Base-by-base conservation (phyloP, 257 asterid genomes). In the Ehretia macrophylla region DNA sequence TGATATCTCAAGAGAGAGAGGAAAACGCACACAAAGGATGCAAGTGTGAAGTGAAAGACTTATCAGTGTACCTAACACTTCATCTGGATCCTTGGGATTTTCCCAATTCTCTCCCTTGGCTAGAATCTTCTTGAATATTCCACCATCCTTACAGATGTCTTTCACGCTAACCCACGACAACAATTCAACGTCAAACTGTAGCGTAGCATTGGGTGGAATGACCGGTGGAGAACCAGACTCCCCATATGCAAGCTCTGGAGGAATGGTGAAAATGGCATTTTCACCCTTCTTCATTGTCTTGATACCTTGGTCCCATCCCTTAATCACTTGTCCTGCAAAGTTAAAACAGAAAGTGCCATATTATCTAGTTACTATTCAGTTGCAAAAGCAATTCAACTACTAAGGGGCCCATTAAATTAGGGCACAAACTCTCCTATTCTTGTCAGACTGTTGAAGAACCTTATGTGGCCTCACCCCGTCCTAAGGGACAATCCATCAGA, bases 61-160 rank as follows among this genome's bases (percentile, higher is more conserved):
- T 42, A 42, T 42, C 14, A 42, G 11, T 42, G 17, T 75, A 80
- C 94, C 88, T 32, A 81, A 61, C 20, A 80, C 94, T 64, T 85
- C 94, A 58, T 85, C 94, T 37, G 67, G 72, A 51, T 83, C 95
- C 75, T 85, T 85, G 0, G 90, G 95, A 62, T 83, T 85, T 75
- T 83, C 86, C 95, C 95, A 83, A 59, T 80, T 85, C 19, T 83
- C 95, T 57, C 95, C 90, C 54, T 77, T 81, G 11, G 58, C 68
- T 58, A 85, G 70, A 35, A 83, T 71, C 70, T 85, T 85, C 50
- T 83, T 85, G 74, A 83, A 83, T 56, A 85, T 63, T 9, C 95
- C 95, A 47, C 95, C 95, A 50, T 85, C 91, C 73, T 85, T 79
- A 83, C 91, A 85, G 53, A 85, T 85, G 71, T 83, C 95, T 72